These are phyloP conservation scores for Populus simonii DNA, from an alignment of 345 rosid genomes.

Conservation along the genomic window DNA sequence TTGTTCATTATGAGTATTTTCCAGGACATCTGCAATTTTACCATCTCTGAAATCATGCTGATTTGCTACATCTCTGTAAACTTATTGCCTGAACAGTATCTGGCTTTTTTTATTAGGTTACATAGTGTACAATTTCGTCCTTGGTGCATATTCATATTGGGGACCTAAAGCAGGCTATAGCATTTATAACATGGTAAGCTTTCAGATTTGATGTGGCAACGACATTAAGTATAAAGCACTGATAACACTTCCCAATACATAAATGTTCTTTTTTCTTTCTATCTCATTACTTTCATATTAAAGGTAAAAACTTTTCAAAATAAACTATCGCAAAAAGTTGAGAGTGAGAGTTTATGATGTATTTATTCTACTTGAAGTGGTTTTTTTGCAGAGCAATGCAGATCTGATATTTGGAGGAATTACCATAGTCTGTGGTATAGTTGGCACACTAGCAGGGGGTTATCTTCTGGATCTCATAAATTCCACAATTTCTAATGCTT, in stretches of 20 bases:
- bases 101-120: conserved; percentile 52
- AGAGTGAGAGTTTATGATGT: background rate
- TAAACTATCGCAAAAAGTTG: conserved; percentile 1
- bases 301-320: background rate
- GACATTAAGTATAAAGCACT: background rate
- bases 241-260: background rate
- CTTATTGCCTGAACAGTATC: conserved; percentile 4
- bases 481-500: conserved; percentile 83
- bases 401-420: conserved; percentile 91
- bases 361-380: conserved; percentile 1
- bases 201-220: conserved; percentile 1
- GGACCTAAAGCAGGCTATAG: conserved; percentile 92
- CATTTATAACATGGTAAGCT: conserved; percentile 78
- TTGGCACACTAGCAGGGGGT: conserved; percentile 89
- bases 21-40: background rate
- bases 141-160: conserved; percentile 97
- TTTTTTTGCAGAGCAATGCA: conserved; percentile 60
- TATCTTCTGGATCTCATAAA: conserved; percentile 56
- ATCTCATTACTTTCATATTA: background rate
- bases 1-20: background rate
- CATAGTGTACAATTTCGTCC: conserved; percentile 79
- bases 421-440: conserved; percentile 72
- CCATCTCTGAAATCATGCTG: background rate
- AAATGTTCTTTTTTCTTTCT: background rate
- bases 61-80: background rate